Evolutionary conservation across 805 yeast genomes (phyloP), one percentile per base, ranked within the genome.

Genomic region (Cyberlindnera subsufficiens): DNA sequence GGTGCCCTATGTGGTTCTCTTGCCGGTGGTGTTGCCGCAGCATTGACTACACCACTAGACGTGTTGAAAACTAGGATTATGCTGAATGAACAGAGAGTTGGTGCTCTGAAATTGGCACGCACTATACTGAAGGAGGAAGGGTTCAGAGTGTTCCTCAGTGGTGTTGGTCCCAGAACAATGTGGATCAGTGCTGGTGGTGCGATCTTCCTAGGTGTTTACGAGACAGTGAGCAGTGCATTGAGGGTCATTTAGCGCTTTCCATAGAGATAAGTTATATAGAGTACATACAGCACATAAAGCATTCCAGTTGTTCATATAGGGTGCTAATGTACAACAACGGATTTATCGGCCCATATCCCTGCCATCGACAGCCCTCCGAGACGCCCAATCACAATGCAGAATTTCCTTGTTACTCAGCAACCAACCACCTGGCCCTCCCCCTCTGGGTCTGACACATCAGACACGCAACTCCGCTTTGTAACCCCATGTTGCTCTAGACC

Each of bases 151-250:
- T 88, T 93, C 51, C 75, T 78, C 59, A 75, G 75, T 38, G 99
- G 99, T 13, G 73, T 91, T 22, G 97, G 96, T 0, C 98, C 99
- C 5, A 74, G 99, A 61, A 90, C 97, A 0, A 72, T 86, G 78
- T 93, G 99, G 99, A 91, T 93, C 44, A 82, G 95, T 66, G 93
- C 95, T 5, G 99, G 99, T 17, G 99, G 99, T 25, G 96, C 98
- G 15, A 89, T 95, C 15, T 93, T 95, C 68, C 69, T 93, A 43
- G 99, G 99, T 5, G 86, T 87, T 42, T 93, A 93, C 59, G 99
- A 95, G 64, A 63, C 81, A 18, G 54, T 52, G 1, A 53, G 47
- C 25, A 40, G 49, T 2, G 32, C 53, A 2, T 27, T 55, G 22
- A 53, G 42, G 30, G 30, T 11, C 27, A 22, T 22, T 4, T 22